These are phyloP conservation scores for Fonsecaea pugnacius DNA, from an alignment of 2,329 filamentous ascomycete genomes.

Conservation along the genomic window DNA sequence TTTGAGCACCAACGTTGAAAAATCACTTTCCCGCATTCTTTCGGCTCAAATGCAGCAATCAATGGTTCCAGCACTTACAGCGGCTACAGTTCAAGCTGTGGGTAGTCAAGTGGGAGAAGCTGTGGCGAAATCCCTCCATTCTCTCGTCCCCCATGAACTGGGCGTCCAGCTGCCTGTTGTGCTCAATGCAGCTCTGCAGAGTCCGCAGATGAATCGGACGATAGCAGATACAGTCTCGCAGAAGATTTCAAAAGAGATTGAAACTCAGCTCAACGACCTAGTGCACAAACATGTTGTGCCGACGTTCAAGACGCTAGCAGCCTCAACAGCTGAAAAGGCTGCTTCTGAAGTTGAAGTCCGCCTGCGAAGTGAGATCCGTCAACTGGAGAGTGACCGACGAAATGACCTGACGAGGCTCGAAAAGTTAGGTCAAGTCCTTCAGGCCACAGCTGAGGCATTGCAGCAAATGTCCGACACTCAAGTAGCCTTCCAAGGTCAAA, in stretches of 20 bases:
- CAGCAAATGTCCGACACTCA: conserved; percentile 50
- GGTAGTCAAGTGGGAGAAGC: conserved; percentile 72
- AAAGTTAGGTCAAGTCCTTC: conserved; percentile 62
- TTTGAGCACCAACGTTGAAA: conserved; percentile 72
- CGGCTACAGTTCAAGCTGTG: conserved; percentile 69
- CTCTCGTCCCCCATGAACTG: conserved; percentile 72
- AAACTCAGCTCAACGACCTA: conserved; percentile 67
- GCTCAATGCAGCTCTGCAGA: conserved; percentile 70
- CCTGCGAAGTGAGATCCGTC: conserved; percentile 56
- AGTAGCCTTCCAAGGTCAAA: conserved; percentile 48
- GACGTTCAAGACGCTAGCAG: conserved; percentile 66
- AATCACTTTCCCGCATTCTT: conserved; percentile 77
- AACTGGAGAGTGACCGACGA: conserved; percentile 57
- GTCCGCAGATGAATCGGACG: conserved; percentile 71
- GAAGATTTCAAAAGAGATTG: conserved; percentile 69
- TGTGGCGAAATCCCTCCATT: conserved; percentile 69
- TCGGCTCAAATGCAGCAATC: conserved; percentile 73
- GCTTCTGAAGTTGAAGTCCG: conserved; percentile 70
- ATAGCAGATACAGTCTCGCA: conserved; percentile 74
- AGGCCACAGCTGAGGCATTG: conserved; percentile 58
- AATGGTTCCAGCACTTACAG: conserved; percentile 74
- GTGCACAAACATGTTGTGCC: conserved; percentile 69
- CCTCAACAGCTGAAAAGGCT: conserved; percentile 69
- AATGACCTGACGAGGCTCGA: conserved; percentile 63
- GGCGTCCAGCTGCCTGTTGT: conserved; percentile 70